Base-by-base conservation (phyloP, 345 rosid species). In the Gossypium bickii region DNA sequence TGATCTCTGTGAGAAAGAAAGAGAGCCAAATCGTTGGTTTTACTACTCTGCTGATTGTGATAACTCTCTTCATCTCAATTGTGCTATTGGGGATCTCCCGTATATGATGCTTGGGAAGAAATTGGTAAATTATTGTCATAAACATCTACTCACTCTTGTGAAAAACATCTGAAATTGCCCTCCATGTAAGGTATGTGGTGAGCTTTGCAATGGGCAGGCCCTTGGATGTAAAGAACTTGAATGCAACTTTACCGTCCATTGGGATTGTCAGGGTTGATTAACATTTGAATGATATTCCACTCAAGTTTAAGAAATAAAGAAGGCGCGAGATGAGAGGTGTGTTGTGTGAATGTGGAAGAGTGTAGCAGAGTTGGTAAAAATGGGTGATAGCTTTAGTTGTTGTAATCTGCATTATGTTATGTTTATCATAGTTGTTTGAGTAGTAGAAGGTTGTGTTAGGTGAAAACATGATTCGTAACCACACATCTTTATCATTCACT, bases 21-120 rank as follows among this genome's bases (percentile, higher is more conserved):
- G 70, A 49, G 27, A 80, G 12, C 74, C 51, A 15, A 68, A 22
- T 1, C 20, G n/a, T 52, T 76, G 75, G 77, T 80, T 76, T 22
- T 61, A 80, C 48, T 9, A 13, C 24, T 72, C 74, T 3, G 29
- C 6, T 11, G 27, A 22, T 4, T 64, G 62, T 45, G 68, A 71
- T 43, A 51, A 71, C n/a, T 55, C 62, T 57, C 27, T 52, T 9
- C 74, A 66, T 44, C 1, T 29, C 5, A 29, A 29, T 3, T 29
- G 34, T 29, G 34, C 5, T 29, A 0, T 29, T 0, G 34, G 34
- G 34, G 5, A 3, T 29, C 5, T 3, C 34, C 5, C 34, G 3
- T 29, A 29, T 29, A 3, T 29, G 34, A 29, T 3, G 34, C 59
- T 49, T n/a, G 72, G 72, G 13, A 29, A 16, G 9, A 20, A n/a